Evolutionary conservation across 306 rosid genomes (phyloP).

Genomic region (Cotoneaster glaucophyllus): DNA sequence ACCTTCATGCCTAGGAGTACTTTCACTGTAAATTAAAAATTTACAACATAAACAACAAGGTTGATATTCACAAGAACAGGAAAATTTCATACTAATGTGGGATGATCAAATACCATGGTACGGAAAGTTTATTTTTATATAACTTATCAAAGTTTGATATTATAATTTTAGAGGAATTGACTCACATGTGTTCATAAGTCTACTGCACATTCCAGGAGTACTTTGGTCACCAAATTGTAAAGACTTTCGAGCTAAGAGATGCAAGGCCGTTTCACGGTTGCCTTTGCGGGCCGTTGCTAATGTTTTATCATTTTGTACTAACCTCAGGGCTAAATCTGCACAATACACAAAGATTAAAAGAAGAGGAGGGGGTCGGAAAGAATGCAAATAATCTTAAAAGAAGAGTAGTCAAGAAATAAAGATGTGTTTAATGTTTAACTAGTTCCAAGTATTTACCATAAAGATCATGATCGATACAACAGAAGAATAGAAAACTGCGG

Average conservation of each 20-base stretch:
- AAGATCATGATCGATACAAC: background rate
- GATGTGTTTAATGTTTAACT: background rate
- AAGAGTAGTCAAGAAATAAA: background rate
- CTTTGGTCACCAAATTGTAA: background rate
- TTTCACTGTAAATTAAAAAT: background rate
- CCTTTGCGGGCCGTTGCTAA: background rate
- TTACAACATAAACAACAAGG: background rate
- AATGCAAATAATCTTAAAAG: background rate
- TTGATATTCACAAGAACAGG: background rate
- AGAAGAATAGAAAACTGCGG: background rate
- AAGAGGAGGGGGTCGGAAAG: background rate
- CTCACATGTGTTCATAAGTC: constrained; percentile 6
- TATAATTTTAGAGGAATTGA: background rate
- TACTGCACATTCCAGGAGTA: background rate
- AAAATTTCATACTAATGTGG: too few species aligned
- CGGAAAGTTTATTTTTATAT: background rate
- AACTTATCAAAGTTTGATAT: background rate
- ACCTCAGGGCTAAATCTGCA: constrained; percentile 8
- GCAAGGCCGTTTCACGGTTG: constrained; percentile 1
- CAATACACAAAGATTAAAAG: background rate
- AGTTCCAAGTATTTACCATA: background rate
- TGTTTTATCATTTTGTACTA: background rate
- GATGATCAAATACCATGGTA: too few species aligned
- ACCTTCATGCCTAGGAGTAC: background rate
- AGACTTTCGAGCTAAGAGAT: constrained; percentile 18